phyloP scores from a whole-genome alignment of 371 early-diverging fungal genomes.

The Aphelidium insulamus region DNA sequence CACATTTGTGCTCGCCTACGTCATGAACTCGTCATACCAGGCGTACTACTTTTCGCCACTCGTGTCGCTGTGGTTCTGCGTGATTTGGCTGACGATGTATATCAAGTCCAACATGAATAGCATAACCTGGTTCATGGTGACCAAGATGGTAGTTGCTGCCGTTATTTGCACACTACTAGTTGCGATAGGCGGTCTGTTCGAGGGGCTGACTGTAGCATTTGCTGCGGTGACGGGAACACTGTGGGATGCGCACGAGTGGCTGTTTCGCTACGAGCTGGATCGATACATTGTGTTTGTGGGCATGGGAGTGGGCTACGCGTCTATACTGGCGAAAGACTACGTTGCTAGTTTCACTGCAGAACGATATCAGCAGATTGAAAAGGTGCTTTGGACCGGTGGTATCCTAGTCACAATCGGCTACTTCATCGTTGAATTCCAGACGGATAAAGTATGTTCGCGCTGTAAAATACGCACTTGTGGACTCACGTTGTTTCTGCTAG shows the following conservation, averaged over 20 bases:
- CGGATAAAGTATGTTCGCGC: too few species aligned
- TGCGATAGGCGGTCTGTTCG: neutral
- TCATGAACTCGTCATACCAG: slow-evolving; percentile 38
- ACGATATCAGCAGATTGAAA: neutral
- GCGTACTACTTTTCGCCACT: slow-evolving; percentile 54
- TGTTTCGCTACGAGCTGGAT: slow-evolving; percentile 33
- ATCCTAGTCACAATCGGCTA: too few species aligned
- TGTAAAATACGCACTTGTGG: too few species aligned
- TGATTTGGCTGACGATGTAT: slow-evolving; percentile 40
- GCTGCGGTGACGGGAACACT: too few species aligned
- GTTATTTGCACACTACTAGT: slow-evolving; percentile 12
- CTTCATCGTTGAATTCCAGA: too few species aligned
- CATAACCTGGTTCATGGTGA: slow-evolving; percentile 14
- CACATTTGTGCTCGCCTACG: slow-evolving; percentile 30
- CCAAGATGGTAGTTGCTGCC: slow-evolving; percentile 20
- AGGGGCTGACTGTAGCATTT: neutral
- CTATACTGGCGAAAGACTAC: too few species aligned
- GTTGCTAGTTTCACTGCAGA: neutral
- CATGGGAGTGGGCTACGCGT: slow-evolving; percentile 20
- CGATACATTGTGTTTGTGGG: slow-evolving; percentile 34
- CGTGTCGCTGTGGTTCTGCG: slow-evolving; percentile 38
- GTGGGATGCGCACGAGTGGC: slow-evolving; percentile 37
- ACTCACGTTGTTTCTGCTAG: too few species aligned
- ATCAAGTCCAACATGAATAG: slow-evolving; percentile 19
- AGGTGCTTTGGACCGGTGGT: too few species aligned